Conservation (phyloP, 2,329 filamentous ascomycete species). For the Didymella pomorum region DNA sequence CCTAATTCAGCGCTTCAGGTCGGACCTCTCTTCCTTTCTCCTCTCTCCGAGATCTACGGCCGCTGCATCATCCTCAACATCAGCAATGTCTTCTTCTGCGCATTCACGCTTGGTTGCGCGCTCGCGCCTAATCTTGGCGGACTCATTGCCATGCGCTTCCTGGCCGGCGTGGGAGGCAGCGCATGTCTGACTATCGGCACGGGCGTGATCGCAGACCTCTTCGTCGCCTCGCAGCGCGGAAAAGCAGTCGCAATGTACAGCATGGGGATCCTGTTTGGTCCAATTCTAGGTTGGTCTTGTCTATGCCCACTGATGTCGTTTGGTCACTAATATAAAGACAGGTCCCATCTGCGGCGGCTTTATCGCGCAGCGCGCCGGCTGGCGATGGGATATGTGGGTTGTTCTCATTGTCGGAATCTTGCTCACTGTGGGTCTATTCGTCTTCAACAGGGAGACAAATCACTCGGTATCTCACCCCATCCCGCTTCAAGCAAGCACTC, state of each 20-base stretch:
- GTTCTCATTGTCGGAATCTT: slow-evolving; percentile 38
- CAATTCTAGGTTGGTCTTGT: too few relatives aligned
- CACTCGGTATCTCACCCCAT: not conserved
- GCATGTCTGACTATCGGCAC: slow-evolving; percentile 43
- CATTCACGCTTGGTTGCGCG: slow-evolving; percentile 58
- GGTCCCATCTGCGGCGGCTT: slow-evolving; percentile 49
- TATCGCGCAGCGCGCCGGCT: slow-evolving; percentile 45
- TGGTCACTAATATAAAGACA: too few relatives aligned
- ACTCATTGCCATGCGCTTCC: slow-evolving; percentile 48
- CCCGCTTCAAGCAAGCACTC: not conserved
- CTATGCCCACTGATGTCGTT: too few relatives aligned
- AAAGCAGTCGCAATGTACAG: slow-evolving; percentile 43
- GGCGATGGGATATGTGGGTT: slow-evolving; percentile 50
- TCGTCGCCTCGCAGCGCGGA: slow-evolving; percentile 44
- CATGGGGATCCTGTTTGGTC: slow-evolving; percentile 44
- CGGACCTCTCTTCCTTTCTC: slow-evolving; percentile 45
- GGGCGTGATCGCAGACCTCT: slow-evolving; percentile 48
- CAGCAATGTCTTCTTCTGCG: slow-evolving; percentile 60
- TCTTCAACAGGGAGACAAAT: slow-evolving; percentile 54
- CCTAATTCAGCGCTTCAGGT: slow-evolving; percentile 26
- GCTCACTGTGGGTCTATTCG: slow-evolving; percentile 42
- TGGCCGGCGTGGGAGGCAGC: slow-evolving; percentile 42
- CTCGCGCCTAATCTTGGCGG: slow-evolving; percentile 45
- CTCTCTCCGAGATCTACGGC: slow-evolving; percentile 48
- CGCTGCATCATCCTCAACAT: slow-evolving; percentile 42